A percentile compares a stretch with the other conserved stretches of the same genome.
These are phyloP conservation scores for Oemleria cerasiformis DNA, from an alignment of 306 rosid species.

Conservation along the genomic window DNA sequence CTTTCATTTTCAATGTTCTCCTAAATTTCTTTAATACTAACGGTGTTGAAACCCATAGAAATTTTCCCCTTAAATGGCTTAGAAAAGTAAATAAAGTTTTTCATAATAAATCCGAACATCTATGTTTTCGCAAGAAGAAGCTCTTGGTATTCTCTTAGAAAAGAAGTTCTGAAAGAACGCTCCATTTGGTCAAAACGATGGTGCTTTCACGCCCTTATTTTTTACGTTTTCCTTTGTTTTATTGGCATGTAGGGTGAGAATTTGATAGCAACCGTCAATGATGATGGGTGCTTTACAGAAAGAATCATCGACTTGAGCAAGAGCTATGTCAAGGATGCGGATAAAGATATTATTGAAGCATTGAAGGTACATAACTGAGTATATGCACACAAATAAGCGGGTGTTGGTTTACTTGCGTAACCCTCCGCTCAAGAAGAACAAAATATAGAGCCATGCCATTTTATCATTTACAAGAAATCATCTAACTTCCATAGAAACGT, in stretches of 20 bases:
- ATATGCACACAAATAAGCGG: background rate
- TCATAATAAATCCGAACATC: background rate
- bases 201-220: background rate
- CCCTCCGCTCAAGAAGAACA: background rate
- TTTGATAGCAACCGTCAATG: conserved; percentile 85
- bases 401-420: background rate
- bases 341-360: conserved; percentile 79
- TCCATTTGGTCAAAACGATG: no score
- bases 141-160: no score
- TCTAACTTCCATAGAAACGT: background rate
- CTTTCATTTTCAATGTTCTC: background rate
- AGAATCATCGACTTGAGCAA: conserved; percentile 72
- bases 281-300: conserved; percentile 88
- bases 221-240: conserved; percentile 16
- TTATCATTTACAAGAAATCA: background rate
- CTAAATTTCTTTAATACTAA: background rate
- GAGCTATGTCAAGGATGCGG: conserved; percentile 82
- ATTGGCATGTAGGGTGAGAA: conserved; percentile 64
- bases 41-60: background rate
- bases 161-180: no score
- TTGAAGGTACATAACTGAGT: conserved; percentile 50
- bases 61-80: background rate
- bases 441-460: no score
- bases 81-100: background rate
- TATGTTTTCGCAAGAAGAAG: background rate